Conservation (phyloP, 2,329 filamentous ascomycete genomes). For the Xylaria polymorpha region DNA sequence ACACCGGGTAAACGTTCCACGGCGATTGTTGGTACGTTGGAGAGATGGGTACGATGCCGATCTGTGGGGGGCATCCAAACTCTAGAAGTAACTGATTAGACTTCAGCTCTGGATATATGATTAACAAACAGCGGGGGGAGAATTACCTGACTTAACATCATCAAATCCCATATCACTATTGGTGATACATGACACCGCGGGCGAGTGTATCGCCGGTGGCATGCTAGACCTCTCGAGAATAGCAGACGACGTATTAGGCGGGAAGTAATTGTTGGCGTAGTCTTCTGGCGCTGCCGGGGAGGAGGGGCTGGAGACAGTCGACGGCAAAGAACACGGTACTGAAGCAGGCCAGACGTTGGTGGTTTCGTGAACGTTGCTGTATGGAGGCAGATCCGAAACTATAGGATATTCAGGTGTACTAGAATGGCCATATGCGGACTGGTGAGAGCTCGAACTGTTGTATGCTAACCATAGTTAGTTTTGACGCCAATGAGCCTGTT, state of each 20-base stretch:
- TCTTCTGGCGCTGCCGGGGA: constrained; percentile 62
- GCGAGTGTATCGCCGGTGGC: constrained; percentile 48
- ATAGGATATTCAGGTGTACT: constrained; percentile 57
- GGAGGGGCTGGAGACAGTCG: constrained; percentile 64
- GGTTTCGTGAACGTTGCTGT: constrained; percentile 56
- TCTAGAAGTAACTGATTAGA: constrained; percentile 49
- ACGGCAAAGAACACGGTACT: constrained; percentile 58
- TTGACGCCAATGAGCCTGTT: neutral
- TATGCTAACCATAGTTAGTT: constrained; percentile 42
- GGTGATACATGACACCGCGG: constrained; percentile 47
- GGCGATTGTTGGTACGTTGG: constrained; percentile 51
- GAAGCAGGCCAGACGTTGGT: constrained; percentile 60
- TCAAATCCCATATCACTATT: constrained; percentile 53
- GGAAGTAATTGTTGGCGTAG: constrained; percentile 60
- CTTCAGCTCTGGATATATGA: constrained; percentile 40
- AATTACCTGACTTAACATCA: constrained; percentile 51
- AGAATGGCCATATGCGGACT: constrained; percentile 57
- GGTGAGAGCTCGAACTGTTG: constrained; percentile 55
- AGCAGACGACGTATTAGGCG: constrained; percentile 60
- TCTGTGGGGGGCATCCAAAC: constrained; percentile 49
- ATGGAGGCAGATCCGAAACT: constrained; percentile 57
- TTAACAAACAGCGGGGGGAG: constrained; percentile 19
- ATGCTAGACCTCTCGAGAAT: constrained; percentile 54
- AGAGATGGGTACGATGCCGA: constrained; percentile 50
- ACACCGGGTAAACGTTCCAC: constrained; percentile 53